Percentiles rank a stretch among this genome's conserved stretches.
Evolutionary conservation across 148 eudicot genomes (phyloP).

Genomic region (Dysphania ambrosioides): DNA sequence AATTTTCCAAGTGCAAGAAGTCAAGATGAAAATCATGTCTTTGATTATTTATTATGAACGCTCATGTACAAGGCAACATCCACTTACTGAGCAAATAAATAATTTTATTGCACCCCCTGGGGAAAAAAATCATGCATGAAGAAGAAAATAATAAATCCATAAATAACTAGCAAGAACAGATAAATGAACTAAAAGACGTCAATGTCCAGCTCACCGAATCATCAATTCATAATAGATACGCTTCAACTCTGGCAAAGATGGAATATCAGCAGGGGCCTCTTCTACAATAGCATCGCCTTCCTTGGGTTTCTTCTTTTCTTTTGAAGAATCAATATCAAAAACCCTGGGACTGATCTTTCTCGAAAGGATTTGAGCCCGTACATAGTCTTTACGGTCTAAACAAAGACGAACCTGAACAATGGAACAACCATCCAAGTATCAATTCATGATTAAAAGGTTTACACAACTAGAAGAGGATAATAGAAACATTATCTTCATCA

Average conservation of each 20-base stretch:
- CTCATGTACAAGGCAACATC: background rate
- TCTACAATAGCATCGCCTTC: conserved; percentile 77
- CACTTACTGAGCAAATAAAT: background rate
- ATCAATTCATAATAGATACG: conserved; percentile 68
- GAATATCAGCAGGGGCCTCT: conserved; percentile 82
- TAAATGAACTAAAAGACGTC: background rate
- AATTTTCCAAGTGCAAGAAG: background rate
- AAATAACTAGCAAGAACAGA: background rate
- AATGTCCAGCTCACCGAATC: conserved; percentile 53
- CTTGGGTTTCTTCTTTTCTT: conserved; percentile 84
- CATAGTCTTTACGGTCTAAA: conserved; percentile 82
- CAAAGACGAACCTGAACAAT: conserved; percentile 74
- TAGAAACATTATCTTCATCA: background rate
- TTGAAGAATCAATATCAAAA: conserved; percentile 67
- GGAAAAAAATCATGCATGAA: background rate
- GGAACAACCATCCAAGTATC: conserved; percentile 6
- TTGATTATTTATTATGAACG: background rate
- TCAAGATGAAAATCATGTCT: background rate
- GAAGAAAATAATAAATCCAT: background rate
- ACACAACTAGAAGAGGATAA: background rate
- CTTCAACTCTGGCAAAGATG: conserved; percentile 67
- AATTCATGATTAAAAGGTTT: background rate
- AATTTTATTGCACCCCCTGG: background rate
- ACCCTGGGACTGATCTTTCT: conserved; percentile 88
- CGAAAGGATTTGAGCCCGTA: conserved; percentile 93